These are phyloP conservation scores for Cyclotella kingstonii DNA, from an alignment of 108 stramenopile species.

Conservation along the genomic window DNA sequence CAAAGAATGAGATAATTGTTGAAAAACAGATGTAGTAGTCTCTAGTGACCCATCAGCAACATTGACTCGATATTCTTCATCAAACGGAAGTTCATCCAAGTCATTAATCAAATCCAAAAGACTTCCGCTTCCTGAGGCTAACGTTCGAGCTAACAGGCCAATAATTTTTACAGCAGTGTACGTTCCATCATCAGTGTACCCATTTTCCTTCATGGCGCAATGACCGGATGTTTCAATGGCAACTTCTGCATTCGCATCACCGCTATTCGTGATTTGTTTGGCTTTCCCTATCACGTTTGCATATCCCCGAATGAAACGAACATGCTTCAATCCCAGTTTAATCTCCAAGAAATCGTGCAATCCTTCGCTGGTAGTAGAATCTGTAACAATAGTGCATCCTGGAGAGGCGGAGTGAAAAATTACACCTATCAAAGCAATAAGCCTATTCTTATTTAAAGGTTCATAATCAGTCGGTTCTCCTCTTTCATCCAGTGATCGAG, in stretches of 20 bases:
- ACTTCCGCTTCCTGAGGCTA: conserved; percentile 25
- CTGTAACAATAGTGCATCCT: conserved; percentile 76
- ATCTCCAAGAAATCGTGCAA: conserved; percentile 59
- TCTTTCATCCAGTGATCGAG: conserved; percentile 27
- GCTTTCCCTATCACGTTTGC: conserved; percentile 86
- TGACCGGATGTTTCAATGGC: conserved; percentile 90
- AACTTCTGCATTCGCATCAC: conserved; percentile 60
- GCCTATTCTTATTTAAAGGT: conserved; percentile 73
- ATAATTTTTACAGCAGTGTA: conserved; percentile 83
- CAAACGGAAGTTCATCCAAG: conserved; percentile 66
- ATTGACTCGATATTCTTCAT: conserved; percentile 60
- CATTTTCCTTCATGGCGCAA: conserved; percentile 77
- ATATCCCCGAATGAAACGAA: conserved; percentile 79
- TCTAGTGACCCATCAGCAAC: conserved; percentile 60
- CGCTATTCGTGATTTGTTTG: conserved; percentile 58
- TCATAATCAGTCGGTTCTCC: conserved; percentile 44
- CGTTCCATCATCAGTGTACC: conserved; percentile 84
- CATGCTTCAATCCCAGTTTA: conserved; percentile 57
- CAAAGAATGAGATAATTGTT: conserved; percentile 35
- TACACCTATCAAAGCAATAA: conserved; percentile 76
- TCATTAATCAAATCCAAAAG: conserved; percentile 64
- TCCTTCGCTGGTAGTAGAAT: conserved; percentile 76
- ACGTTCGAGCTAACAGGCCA: conserved; percentile 45
- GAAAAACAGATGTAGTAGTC: conserved; percentile 52
- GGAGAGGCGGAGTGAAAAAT: conserved; percentile 57